Base-by-base conservation (phyloP, 73 alveolate genomes). In the Paraurostyla sp. region DNA sequence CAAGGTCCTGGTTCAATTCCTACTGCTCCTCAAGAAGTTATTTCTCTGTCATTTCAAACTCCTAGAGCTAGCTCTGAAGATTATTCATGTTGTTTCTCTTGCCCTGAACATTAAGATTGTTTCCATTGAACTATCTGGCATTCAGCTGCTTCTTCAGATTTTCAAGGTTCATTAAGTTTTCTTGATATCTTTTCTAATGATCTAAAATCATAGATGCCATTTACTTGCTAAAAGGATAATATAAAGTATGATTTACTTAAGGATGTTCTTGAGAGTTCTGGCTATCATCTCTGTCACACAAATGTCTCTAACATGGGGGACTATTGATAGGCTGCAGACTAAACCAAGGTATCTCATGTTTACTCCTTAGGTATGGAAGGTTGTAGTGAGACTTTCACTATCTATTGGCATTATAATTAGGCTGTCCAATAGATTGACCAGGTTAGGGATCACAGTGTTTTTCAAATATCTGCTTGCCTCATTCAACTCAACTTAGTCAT, bases 241-340 rank as follows among this genome's bases (percentile, higher is more conserved):
- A 80, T 73, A 36, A 6, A 32, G n/a, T 46, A 6, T 7, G 6
- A 59, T 54, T 38, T 89, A 65, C 85, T 91, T 83, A 7, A 95
- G 73, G n/a, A 97, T 85, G 76, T 89, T 85, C 83, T 97, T 97
- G 33, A 96, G 88, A n/a, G 95, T 93, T 38, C 99, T 69, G 13
- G 97, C 97, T 29, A 97, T 84, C 97, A 97, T 97, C 83, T 97
- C 99, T 30, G 87, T 94, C 33, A 83, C 85, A 81, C 98, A 95
- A 20, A 97, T 43, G 78, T 95, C 97, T 65, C 96, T 46, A 23
- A 97, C 90, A 88, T 97, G 99, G 45, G 98, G 97, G 15, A 97
- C 95, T 30, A 73, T 73, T 0, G 98, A 90, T 43, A 86, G 42
- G 57, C 89, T 88, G 22, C 97, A 97, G 0, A 97, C 97, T 43